Evolutionary conservation across 2,329 filamentous ascomycete genomes (phyloP).

Genomic region (Dendrostoma leiphaemia): DNA sequence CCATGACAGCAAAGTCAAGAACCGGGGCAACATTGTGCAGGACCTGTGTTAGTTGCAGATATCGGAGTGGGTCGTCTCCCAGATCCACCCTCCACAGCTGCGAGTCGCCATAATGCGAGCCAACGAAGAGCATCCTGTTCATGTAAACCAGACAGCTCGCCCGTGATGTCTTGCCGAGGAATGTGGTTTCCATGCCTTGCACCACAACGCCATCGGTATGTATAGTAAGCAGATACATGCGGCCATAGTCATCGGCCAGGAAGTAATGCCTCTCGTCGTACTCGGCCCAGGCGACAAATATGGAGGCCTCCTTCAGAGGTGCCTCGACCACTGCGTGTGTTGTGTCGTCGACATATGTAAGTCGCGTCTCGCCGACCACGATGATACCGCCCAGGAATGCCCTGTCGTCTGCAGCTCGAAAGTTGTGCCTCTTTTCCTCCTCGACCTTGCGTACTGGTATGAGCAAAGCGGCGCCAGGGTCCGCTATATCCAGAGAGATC

Average conservation of each 20-base stretch:
- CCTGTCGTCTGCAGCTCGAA: slow-evolving; percentile 48
- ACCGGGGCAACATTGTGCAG: slow-evolving; percentile 85
- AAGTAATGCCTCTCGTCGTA: slow-evolving; percentile 80
- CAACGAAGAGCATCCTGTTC: slow-evolving; percentile 74
- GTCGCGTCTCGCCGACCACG: slow-evolving; percentile 74
- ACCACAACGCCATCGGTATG: slow-evolving; percentile 66
- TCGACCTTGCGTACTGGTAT: slow-evolving; percentile 59
- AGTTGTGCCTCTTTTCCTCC: slow-evolving; percentile 59
- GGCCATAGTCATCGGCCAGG: slow-evolving; percentile 89
- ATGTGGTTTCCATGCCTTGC: slow-evolving; percentile 67
- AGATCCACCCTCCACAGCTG: slow-evolving; percentile 71
- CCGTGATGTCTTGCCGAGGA: slow-evolving; percentile 66
- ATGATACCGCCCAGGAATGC: slow-evolving; percentile 69
- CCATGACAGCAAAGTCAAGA: slow-evolving; percentile 93
- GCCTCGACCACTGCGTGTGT: slow-evolving; percentile 65
- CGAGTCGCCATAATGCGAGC: slow-evolving; percentile 89
- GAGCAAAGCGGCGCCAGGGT: slow-evolving; percentile 57
- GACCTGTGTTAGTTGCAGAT: slow-evolving; percentile 68
- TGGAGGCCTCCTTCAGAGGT: slow-evolving; percentile 68
- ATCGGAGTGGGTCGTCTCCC: slow-evolving; percentile 32
- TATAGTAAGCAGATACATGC: slow-evolving; percentile 80
- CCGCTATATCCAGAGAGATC: slow-evolving; percentile 50
- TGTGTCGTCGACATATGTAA: slow-evolving; percentile 82
- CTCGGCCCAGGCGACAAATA: slow-evolving; percentile 90
- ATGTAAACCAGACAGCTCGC: slow-evolving; percentile 79